Evolutionary conservation across 306 rosid species (phyloP).

Genomic region (Alnus rubra): DNA sequence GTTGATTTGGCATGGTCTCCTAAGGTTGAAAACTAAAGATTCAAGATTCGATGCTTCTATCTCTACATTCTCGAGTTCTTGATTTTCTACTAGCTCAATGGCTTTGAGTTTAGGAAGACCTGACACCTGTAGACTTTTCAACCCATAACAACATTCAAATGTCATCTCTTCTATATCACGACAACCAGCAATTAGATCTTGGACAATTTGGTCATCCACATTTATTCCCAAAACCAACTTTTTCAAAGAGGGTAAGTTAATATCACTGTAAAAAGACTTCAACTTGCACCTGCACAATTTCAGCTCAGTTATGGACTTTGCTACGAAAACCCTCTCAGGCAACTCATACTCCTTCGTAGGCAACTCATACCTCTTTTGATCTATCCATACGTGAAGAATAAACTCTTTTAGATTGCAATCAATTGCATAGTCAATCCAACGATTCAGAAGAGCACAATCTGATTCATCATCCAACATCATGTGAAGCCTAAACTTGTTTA

Average conservation of each 20-base stretch:
- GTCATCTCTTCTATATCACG: neutral
- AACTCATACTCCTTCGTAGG: too few species aligned
- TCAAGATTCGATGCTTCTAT: neutral
- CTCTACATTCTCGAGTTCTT: neutral
- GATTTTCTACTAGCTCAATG: neutral
- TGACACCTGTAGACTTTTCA: neutral
- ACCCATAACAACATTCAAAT: neutral
- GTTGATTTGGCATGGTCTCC: too few species aligned
- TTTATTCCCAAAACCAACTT: neutral
- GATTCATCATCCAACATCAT: too few species aligned
- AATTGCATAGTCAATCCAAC: too few species aligned
- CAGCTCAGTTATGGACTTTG: slow-evolving; percentile 13
- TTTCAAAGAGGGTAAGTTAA: neutral
- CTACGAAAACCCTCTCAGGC: too few species aligned
- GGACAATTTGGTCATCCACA: neutral
- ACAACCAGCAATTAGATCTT: neutral
- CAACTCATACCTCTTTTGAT: too few species aligned
- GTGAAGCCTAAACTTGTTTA: too few species aligned
- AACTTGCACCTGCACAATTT: slow-evolving; percentile 11
- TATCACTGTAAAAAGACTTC: neutral
- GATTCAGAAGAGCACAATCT: too few species aligned
- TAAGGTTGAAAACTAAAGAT: neutral
- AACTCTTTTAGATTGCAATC: too few species aligned
- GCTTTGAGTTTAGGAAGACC: neutral
- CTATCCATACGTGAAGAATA: too few species aligned